Percentiles rank a stretch among this genome's conserved stretches.
These are phyloP conservation scores for Suillus subluteus DNA, from an alignment of 768 basidiomycete species.

Conservation along the genomic window DNA sequence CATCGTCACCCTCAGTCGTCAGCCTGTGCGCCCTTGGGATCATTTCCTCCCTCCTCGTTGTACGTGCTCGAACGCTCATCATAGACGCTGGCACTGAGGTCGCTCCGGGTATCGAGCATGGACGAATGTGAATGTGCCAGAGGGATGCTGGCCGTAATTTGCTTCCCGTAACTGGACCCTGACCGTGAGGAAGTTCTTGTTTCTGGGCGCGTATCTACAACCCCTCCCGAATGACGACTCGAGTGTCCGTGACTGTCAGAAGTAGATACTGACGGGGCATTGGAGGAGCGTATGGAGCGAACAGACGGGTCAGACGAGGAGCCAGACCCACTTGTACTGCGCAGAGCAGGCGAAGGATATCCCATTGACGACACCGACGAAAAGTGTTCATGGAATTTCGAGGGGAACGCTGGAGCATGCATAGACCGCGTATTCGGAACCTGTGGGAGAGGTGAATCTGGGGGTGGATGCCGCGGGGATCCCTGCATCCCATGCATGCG, in stretches of 20 bases:
- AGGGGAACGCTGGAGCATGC: constrained; percentile 20
- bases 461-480: constrained; percentile 33
- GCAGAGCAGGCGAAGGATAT: constrained; percentile 20
- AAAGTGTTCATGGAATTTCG: constrained; percentile 39
- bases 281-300: constrained; percentile 27
- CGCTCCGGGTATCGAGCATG: not conserved
- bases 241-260: constrained; percentile 10
- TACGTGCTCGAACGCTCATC: constrained; percentile 18
- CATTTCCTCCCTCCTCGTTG: not conserved
- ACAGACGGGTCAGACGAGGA: constrained; percentile 34
- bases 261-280: constrained; percentile 23
- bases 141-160: constrained; percentile 12
- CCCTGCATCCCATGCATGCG: constrained; percentile 26
- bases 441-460: constrained; percentile 33
- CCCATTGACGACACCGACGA: constrained; percentile 33
- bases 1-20: constrained; percentile 32
- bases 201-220: constrained; percentile 21
- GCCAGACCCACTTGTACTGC: constrained; percentile 28
- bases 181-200: constrained; percentile 26
- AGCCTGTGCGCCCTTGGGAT: not conserved
- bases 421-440: constrained; percentile 17
- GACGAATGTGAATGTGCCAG: constrained; percentile 2
- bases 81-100: not conserved
- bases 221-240: constrained; percentile 16
- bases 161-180: constrained; percentile 26